Evolutionary conservation across 257 asterid genomes (phyloP).

Genomic region (Penstemon davidsonii): DNA sequence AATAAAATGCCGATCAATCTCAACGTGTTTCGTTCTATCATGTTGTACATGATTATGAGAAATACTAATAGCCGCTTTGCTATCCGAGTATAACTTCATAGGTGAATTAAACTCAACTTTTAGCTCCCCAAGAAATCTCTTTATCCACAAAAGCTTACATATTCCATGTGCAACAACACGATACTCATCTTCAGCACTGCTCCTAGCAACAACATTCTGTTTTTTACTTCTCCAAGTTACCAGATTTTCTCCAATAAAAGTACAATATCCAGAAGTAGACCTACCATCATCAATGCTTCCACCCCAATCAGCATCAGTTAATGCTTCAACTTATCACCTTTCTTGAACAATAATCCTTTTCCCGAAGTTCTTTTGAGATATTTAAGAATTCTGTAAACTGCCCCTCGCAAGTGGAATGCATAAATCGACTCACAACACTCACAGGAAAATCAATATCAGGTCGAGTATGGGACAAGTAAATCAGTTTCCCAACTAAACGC

Average conservation of each 20-base stretch:
- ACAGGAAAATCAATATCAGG: too few species aligned
- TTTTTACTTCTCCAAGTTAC: background rate
- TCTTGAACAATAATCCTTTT: background rate
- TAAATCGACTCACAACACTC: too few species aligned
- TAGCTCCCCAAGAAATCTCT: background rate
- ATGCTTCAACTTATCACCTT: background rate
- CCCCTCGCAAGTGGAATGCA: too few species aligned
- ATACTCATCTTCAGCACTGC: background rate
- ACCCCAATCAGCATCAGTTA: background rate
- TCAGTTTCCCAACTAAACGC: too few species aligned
- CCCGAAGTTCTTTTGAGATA: too few species aligned
- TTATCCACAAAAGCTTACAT: background rate
- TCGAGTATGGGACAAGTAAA: too few species aligned
- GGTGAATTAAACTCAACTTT: background rate
- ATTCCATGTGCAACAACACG: background rate
- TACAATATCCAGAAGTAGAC: background rate
- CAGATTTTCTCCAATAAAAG: background rate
- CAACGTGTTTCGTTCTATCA: background rate
- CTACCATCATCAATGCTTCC: background rate
- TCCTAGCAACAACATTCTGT: background rate
- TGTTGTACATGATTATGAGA: background rate
- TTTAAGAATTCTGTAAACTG: too few species aligned
- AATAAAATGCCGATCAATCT: background rate
- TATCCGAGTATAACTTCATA: background rate
- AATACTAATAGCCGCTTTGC: background rate